Conservation (phyloP, 2,329 filamentous ascomycete species). For the Karstenula rhodostoma region DNA sequence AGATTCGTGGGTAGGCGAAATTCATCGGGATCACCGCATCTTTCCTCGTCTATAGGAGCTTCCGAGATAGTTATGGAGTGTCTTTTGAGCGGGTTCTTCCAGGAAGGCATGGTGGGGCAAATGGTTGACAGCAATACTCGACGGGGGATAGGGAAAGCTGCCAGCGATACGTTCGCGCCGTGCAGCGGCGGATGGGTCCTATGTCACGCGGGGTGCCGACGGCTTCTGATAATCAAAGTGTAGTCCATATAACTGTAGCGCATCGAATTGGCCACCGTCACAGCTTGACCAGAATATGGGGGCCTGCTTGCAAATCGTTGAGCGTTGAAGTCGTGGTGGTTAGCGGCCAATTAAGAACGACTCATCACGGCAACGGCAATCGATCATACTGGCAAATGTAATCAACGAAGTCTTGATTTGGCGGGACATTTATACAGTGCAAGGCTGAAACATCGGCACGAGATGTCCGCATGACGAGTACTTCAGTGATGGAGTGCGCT, state of each 20-base stretch:
- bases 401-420: not conserved
- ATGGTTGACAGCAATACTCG: not conserved
- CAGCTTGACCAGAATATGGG: not conserved
- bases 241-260: not conserved
- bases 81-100: constrained; percentile 1
- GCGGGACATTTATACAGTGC: not conserved
- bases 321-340: not conserved
- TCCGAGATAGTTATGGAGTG: not conserved
- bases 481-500: not conserved
- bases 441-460: not conserved
- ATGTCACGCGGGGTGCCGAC: not conserved
- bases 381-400: not conserved
- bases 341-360: not conserved
- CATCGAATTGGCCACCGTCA: not conserved
- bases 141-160: not conserved
- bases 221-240: not conserved
- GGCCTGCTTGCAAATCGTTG: not conserved
- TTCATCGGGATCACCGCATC: not conserved
- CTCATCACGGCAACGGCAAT: not conserved
- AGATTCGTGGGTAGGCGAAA: constrained; percentile 9
- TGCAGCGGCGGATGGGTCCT: not conserved
- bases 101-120: not conserved
- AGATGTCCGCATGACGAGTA: not conserved
- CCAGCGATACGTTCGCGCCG: not conserved
- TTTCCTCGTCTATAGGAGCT: not conserved